These are phyloP conservation scores for Populus hybrid DNA, from an alignment of 441 rosid species.

Conservation along the genomic window DNA sequence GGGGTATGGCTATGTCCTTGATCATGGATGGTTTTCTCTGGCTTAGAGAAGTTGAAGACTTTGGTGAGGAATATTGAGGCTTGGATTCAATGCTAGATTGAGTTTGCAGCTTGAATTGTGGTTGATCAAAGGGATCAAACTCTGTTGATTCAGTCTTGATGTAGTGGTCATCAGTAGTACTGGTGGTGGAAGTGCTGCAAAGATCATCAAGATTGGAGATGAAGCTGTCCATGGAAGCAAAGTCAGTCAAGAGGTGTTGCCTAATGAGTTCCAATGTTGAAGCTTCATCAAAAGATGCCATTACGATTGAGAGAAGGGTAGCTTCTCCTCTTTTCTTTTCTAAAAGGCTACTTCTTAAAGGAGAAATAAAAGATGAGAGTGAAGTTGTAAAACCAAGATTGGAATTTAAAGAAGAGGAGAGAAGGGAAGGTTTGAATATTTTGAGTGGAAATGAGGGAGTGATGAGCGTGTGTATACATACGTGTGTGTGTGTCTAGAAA, in stretches of 20 bases:
- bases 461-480: slow-evolving; percentile 10
- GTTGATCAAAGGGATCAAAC: slow-evolving; percentile 9
- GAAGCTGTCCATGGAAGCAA: slow-evolving; percentile 33
- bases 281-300: slow-evolving; percentile 35
- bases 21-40: slow-evolving; percentile 58
- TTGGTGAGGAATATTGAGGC: slow-evolving; percentile 9
- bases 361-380: background rate
- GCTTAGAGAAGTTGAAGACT: slow-evolving; percentile 45
- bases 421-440: background rate
- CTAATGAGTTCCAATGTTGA: slow-evolving; percentile 54
- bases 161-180: background rate
- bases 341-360: background rate
- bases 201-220: slow-evolving; percentile 18
- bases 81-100: slow-evolving; percentile 19
- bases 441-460: slow-evolving; percentile 40
- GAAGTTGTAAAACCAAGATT: background rate
- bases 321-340: background rate
- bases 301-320: background rate
- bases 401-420: background rate
- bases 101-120: background rate
- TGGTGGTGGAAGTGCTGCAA: background rate
- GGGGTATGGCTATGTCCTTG: slow-evolving; percentile 46
- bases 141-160: slow-evolving; percentile 1
- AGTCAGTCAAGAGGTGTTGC: slow-evolving; percentile 56
- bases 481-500: slow-evolving; percentile 19